Conservation (phyloP, 1,139 yeast species). For the Candida sp. region DNA sequence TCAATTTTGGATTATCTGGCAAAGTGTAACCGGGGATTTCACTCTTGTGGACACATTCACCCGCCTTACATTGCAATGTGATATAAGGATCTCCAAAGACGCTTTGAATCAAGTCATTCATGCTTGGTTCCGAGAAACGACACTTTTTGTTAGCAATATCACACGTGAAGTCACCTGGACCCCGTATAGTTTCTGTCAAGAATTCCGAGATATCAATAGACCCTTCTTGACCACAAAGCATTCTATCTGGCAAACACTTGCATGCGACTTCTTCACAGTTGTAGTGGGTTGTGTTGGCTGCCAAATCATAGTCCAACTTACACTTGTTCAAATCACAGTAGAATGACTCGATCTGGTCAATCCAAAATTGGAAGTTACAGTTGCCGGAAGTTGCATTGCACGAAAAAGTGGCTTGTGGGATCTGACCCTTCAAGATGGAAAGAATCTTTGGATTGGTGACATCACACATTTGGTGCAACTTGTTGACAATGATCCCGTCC, state of each 20-base stretch:
- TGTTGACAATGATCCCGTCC: conserved; percentile 84
- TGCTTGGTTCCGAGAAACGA: conserved; percentile 90
- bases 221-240: conserved; percentile 94
- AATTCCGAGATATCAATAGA: conserved; percentile 96
- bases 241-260: conserved; percentile 87
- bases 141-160: conserved; percentile 66
- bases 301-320: conserved; percentile 65
- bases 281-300: conserved; percentile 73
- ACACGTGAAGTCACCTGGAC: conserved; percentile 94
- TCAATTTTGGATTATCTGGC: conserved; percentile 62
- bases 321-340: conserved; percentile 84
- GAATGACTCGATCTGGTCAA: conserved; percentile 86
- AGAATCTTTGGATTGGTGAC: conserved; percentile 90
- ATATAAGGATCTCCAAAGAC: conserved; percentile 95
- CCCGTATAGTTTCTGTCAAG: conserved; percentile 83
- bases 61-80: conserved; percentile 77
- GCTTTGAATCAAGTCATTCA: conserved; percentile 88
- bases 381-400: conserved; percentile 69
- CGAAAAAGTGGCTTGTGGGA: conserved; percentile 91
- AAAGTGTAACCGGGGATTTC: conserved; percentile 88
- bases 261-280: conserved; percentile 79
- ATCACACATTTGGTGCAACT: conserved; percentile 90
- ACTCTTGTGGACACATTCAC: conserved; percentile 92
- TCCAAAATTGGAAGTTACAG: conserved; percentile 97
- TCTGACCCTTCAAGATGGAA: conserved; percentile 75